Conservation (phyloP, 495 filamentous ascomycete species). For the Tuber indicum region DNA sequence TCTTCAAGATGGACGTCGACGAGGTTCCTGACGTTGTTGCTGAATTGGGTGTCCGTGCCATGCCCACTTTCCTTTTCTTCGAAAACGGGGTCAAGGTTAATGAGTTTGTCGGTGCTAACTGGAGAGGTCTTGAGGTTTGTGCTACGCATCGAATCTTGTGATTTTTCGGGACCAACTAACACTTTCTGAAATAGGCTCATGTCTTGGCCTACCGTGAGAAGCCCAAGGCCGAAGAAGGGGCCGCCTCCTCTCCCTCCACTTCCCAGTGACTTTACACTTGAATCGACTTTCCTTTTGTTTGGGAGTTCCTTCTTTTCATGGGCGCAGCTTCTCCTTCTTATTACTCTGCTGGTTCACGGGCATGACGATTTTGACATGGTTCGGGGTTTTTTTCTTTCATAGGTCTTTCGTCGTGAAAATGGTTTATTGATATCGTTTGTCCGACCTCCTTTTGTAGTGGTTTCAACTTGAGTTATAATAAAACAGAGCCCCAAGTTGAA, state of each 20-base stretch:
- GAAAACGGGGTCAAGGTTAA: slow-evolving; percentile 61
- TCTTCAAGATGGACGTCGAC: slow-evolving; percentile 94
- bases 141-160: background rate
- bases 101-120: slow-evolving; percentile 79
- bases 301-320: background rate
- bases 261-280: background rate
- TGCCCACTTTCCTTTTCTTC: slow-evolving; percentile 91
- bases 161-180: background rate
- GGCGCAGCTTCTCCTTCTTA: background rate
- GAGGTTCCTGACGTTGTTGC: slow-evolving; percentile 65
- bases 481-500: background rate
- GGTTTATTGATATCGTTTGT: background rate
- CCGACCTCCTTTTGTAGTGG: background rate
- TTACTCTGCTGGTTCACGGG: background rate
- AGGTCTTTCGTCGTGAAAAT: background rate
- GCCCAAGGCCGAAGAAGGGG: background rate
- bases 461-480: background rate
- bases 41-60: slow-evolving; percentile 79
- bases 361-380: background rate
- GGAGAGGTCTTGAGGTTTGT: slow-evolving; percentile 43
- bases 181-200: background rate
- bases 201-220: background rate
- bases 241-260: background rate
- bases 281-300: background rate
- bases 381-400: background rate